phyloP scores from a whole-genome alignment of 306 rosid genomes.

The Cicer arietinum region DNA sequence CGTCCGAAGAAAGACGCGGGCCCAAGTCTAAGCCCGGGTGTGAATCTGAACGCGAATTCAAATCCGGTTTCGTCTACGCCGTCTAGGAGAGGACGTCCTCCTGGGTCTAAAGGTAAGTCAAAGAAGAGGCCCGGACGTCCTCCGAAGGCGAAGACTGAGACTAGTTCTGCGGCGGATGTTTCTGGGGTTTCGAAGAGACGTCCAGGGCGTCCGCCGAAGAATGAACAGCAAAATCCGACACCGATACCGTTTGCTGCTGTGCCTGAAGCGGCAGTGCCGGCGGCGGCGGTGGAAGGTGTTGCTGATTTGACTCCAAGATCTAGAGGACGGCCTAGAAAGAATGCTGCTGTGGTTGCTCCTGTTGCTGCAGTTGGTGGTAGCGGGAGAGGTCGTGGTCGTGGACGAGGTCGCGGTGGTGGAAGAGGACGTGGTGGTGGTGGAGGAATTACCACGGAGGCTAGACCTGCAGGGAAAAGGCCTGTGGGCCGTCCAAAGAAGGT shows the following conservation, averaged over 20 bases:
- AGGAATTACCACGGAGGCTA: conserved; percentile 16
- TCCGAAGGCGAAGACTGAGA: conserved; percentile 50
- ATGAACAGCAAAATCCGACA: conserved; percentile 55
- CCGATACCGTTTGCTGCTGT: conserved; percentile 57
- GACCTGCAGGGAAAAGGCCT: conserved; percentile 55
- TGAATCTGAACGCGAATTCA: not conserved
- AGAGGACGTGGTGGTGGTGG: conserved; percentile 27
- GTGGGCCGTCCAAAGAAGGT: conserved; percentile 93
- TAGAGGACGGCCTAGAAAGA: conserved; percentile 75
- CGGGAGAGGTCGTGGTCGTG: not conserved
- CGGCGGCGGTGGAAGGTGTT: not conserved
- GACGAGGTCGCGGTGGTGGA: conserved; percentile 35
- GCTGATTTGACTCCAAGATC: conserved; percentile 36
- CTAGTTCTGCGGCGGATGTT: not conserved
- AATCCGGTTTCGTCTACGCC: conserved; percentile 11
- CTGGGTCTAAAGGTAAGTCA: conserved; percentile 48
- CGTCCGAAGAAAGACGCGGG: conserved; percentile 55
- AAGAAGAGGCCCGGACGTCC: conserved; percentile 62
- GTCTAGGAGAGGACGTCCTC: conserved; percentile 69
- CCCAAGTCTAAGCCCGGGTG: not conserved
- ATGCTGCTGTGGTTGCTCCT: not conserved
- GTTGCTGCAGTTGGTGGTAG: not conserved
- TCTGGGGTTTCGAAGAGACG: conserved; percentile 52
- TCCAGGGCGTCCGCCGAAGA: conserved; percentile 75
- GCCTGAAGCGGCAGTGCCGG: not conserved